These are phyloP conservation scores for Rhizophora mangle DNA, from an alignment of 345 rosid species.

Conservation along the genomic window DNA sequence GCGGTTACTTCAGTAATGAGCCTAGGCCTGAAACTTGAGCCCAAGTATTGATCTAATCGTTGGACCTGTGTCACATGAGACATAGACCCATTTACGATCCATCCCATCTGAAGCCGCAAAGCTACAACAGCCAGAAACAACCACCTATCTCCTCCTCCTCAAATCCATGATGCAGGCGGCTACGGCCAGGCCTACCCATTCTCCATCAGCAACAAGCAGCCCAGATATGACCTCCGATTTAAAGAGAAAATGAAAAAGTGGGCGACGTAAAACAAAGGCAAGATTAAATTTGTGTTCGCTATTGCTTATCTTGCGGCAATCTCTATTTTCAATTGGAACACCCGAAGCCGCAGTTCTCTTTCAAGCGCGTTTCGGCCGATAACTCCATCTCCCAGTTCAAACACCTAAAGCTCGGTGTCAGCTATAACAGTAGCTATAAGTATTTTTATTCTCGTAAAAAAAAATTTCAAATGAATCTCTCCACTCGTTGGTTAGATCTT, in stretches of 20 bases:
- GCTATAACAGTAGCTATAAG: conserved; percentile 16
- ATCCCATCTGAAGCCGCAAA: too few relatives aligned
- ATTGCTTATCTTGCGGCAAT: conserved; percentile 51
- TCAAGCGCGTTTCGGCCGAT: conserved; percentile 75
- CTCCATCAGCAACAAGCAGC: background rate
- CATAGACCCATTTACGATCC: too few relatives aligned
- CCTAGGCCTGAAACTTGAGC: background rate
- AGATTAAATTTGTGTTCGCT: conserved; percentile 40
- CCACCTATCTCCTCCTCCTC: background rate
- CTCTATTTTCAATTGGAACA: conserved; percentile 55
- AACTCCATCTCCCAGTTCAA: conserved; percentile 70
- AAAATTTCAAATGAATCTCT: too few relatives aligned
- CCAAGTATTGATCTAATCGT: background rate
- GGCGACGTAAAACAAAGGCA: conserved; percentile 42
- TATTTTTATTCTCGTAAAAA: too few relatives aligned
- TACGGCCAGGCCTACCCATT: background rate
- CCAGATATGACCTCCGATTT: too few relatives aligned
- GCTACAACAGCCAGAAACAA: too few relatives aligned
- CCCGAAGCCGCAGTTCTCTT: conserved; percentile 55
- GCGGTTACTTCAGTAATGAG: conserved; percentile 16
- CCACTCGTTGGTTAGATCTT: too few relatives aligned
- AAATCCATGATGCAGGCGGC: background rate
- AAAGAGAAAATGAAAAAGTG: background rate
- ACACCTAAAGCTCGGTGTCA: conserved; percentile 41
- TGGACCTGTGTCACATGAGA: too few relatives aligned